Evolutionary conservation across 1,284 basidiomycete genomes (phyloP), one percentile per base, ranked within the genome.

Genomic region (Inonotus obliquus): DNA sequence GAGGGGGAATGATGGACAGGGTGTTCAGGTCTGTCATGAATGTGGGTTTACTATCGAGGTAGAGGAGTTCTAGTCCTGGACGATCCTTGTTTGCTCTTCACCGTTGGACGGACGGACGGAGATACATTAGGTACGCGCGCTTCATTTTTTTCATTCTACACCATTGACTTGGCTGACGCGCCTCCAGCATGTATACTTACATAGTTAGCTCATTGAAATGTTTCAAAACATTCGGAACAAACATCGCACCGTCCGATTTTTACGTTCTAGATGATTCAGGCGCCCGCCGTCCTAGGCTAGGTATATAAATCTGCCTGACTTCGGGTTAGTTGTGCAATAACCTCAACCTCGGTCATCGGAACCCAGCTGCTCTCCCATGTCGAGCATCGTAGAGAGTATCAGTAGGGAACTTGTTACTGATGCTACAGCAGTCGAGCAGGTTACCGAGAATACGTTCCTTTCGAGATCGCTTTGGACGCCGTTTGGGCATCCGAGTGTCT

Each of bases 11-110:
- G 80, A 85, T 53, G 85, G 84, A 1, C 73, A 77, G 9, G 82
- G 81, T 9, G 78, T 81, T 65, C 92, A 96, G 76, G 78, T 89
- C 44, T 97, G 94, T 69, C 84, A 86, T 67, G 83, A 83, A 60
- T 97, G 94, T 74, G 94, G 92, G 2, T 94, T 96, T 70, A 87
- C 88, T 25, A 83, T 95, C 54, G 89, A 94, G 51, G 85, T 94
- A 13, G 93, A 96, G 74, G 86, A 90, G 68, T 79, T 94, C 66
- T 92, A 59, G 68, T 79, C 93, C 66, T 92, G 55, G 53, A 51
- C 14, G 14, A 23, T n/a, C 21, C 10, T 35, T 35, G 52, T 57
- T 39, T 32, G 32, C 32, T 9, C 9, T 32, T 32, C 32, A 32
- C 32, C 32, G 9, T 9, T 32, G 9, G 21, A 41, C 45, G 32